phyloP scores from a whole-genome alignment of 345 rosid species.

The Luvunga scandens region DNA sequence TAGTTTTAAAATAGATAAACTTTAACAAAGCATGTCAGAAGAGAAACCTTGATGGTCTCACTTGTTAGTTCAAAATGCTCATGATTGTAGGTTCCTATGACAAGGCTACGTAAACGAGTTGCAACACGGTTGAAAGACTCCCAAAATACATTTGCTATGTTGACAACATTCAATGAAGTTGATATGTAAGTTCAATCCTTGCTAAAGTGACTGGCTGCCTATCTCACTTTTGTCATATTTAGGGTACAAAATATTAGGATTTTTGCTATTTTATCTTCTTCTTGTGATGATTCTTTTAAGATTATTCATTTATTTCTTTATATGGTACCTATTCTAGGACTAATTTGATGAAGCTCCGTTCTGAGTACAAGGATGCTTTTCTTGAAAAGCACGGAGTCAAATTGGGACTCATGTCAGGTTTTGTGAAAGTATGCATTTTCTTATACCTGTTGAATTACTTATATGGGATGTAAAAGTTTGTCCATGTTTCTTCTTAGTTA shows the following conservation, averaged over 20 bases:
- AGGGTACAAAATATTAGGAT: background rate
- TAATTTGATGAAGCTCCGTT: conserved; percentile 95
- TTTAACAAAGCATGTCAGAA: conserved; percentile 4
- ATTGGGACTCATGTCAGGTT: conserved; percentile 97
- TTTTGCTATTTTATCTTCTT: background rate
- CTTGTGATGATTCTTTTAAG: background rate
- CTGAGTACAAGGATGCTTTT: conserved; percentile 96
- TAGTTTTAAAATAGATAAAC: background rate
- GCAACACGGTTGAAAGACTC: conserved; percentile 96
- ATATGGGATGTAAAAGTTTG: background rate
- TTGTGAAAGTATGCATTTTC: conserved; percentile 60
- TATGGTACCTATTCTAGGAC: conserved; percentile 55
- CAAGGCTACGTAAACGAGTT: conserved; percentile 94
- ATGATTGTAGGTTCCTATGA: conserved; percentile 87
- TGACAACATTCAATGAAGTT: conserved; percentile 98
- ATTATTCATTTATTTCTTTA: background rate
- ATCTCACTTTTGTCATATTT: background rate
- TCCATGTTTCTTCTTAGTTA: background rate
- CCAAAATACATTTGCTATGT: conserved; percentile 91
- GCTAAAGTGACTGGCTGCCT: background rate
- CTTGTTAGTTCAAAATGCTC: conserved; percentile 7
- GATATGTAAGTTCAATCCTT: conserved; percentile 64
- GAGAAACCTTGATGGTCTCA: conserved; percentile 16
- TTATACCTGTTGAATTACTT: background rate
- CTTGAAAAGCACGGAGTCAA: conserved; percentile 97